phyloP scores from a whole-genome alignment of 2,329 filamentous ascomycete species.

The Tolypocladium endophyticum region DNA sequence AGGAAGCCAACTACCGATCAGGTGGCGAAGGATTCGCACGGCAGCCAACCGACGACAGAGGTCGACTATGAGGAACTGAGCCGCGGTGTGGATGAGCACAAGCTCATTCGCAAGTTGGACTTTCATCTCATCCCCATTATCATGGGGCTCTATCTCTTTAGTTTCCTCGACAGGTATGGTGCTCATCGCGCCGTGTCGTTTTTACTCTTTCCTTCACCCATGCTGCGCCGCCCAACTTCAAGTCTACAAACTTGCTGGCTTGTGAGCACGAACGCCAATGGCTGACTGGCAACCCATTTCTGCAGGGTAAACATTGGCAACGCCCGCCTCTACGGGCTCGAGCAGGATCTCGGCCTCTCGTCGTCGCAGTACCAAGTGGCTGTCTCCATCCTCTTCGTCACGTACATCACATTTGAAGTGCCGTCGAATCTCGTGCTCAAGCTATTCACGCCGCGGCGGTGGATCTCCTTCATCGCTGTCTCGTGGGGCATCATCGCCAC shows the following conservation, averaged over 20 bases:
- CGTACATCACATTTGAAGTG: constrained; percentile 51
- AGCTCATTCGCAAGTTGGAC: constrained; percentile 56
- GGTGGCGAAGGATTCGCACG: neutral
- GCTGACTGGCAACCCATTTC: neutral
- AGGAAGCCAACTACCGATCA: neutral
- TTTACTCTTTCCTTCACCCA: neutral
- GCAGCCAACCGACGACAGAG: neutral
- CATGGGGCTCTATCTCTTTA: constrained; percentile 62
- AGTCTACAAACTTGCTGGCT: constrained; percentile 10
- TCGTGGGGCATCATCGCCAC: constrained; percentile 61
- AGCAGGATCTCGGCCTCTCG: constrained; percentile 49
- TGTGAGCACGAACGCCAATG: constrained; percentile 9
- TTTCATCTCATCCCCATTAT: constrained; percentile 53
- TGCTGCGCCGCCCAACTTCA: neutral
- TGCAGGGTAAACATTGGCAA: constrained; percentile 61
- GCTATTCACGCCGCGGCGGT: constrained; percentile 49
- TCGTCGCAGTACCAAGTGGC: constrained; percentile 58
- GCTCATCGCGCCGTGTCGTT: neutral
- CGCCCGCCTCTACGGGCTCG: constrained; percentile 54
- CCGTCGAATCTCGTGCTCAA: constrained; percentile 57
- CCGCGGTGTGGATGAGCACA: constrained; percentile 30
- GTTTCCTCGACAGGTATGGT: constrained; percentile 56
- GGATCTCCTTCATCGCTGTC: constrained; percentile 53
- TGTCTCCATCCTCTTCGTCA: constrained; percentile 58
- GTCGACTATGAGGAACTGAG: neutral